These are phyloP conservation scores for Pachysandra terminalis DNA, from an alignment of 164 flowering plant species.

Conservation along the genomic window DNA sequence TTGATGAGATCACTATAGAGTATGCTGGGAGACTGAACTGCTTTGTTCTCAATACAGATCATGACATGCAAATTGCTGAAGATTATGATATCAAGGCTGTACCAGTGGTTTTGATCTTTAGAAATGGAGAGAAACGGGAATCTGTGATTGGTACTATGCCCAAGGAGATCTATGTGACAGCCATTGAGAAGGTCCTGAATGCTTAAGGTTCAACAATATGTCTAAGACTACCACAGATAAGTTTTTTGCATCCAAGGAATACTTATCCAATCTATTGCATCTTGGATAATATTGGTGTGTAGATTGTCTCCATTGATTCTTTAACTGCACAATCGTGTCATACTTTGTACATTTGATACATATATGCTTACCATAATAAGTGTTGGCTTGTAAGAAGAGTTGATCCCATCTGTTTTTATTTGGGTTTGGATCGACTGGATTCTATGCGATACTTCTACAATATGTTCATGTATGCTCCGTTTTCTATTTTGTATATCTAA, in stretches of 20 bases:
- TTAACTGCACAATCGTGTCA: neutral
- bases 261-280: neutral
- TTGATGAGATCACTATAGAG: slow-evolving; percentile 73
- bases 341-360: neutral
- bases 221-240: neutral
- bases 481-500: neutral
- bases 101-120: slow-evolving; percentile 79
- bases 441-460: too few species aligned
- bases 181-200: slow-evolving; percentile 60
- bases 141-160: slow-evolving; percentile 87
- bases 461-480: too few species aligned
- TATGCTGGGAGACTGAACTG: slow-evolving; percentile 67
- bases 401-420: slow-evolving; percentile 9
- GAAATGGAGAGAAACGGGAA: slow-evolving; percentile 66
- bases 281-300: neutral
- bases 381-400: neutral
- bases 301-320: neutral
- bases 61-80: slow-evolving; percentile 46
- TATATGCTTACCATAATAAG: neutral
- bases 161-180: slow-evolving; percentile 63
- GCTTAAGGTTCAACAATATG: slow-evolving; percentile 11
- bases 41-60: slow-evolving; percentile 64
- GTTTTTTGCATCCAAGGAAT: too few species aligned
- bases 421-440: neutral
- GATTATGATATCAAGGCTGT: slow-evolving; percentile 72